These are phyloP conservation scores for Corymbia maculata DNA, from an alignment of 345 rosid genomes.

Conservation along the genomic window DNA sequence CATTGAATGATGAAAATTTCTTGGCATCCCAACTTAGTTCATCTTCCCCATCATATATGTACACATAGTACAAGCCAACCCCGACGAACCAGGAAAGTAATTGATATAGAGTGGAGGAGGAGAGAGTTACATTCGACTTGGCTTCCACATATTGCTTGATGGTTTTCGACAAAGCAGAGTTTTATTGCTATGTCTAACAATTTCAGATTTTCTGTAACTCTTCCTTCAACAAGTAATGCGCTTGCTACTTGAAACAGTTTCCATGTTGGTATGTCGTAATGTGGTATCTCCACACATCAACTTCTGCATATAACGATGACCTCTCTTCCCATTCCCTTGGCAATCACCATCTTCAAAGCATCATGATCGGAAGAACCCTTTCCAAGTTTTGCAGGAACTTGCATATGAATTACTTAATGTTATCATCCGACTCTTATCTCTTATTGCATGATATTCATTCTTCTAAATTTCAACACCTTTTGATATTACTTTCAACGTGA, in stretches of 20 bases:
- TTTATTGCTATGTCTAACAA: not conserved
- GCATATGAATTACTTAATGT: not conserved
- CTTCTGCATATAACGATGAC: not conserved
- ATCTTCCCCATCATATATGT: not conserved
- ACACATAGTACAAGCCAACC: not conserved
- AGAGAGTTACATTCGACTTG: not conserved
- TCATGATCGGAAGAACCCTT: not conserved
- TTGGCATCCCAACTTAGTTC: not conserved
- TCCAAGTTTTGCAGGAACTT: not conserved
- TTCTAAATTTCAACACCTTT: not conserved
- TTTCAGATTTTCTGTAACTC: not conserved
- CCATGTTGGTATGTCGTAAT: not conserved
- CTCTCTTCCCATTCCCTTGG: not conserved
- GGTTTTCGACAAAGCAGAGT: not conserved
- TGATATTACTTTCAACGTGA: slow-evolving; percentile 5
- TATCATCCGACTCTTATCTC: slow-evolving; percentile 18
- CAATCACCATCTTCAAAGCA: not conserved
- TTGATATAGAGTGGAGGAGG: not conserved
- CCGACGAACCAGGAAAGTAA: not conserved
- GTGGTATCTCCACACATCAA: not conserved
- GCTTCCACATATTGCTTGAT: not conserved
- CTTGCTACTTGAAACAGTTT: not conserved
- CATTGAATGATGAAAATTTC: not conserved
- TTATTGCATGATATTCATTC: too few relatives aligned
- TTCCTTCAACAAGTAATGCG: not conserved